Base-by-base conservation (phyloP, 805 yeast genomes). In the Ogataea chonburiensis region DNA sequence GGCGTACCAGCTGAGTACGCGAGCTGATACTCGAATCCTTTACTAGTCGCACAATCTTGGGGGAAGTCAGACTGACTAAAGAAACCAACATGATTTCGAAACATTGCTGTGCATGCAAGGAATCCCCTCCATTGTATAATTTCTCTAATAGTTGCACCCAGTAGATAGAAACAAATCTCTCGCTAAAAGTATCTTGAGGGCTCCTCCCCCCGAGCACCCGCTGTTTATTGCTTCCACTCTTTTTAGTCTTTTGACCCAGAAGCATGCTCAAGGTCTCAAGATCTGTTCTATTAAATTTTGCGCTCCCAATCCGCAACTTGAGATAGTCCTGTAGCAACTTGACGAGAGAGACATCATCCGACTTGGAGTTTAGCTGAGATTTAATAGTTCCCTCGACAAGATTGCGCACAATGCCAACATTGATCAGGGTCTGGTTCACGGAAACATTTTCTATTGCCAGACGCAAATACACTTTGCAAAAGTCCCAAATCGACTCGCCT, bases 401-500 rank as follows among this genome's bases (percentile, higher is more conserved):
- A 0, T 68, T 63, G 31, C 84, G 64, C 0, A 81, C 77, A 1
- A 61, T 40, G 1, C 61, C 51, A 0, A 55, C 25, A 10, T 50
- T 58, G 20, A 63, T 52, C 20, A 61, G 37, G 2, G 62, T 54
- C 30, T 58, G 63, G 34, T 61, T 61, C 13, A 39, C 37, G 6
- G 52, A 31, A 5, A 34, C 22, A 29, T 60, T 61, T 35, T 54
- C 55, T 33, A 41, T 28, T 2, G 65, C 63, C 31, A 63, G 37
- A 9, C 61, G 60, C 2, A 70, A 68, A 53, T 79, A 84, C 1
- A 80, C 63, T 35, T 65, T 68, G 8, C 76, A 67, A 40, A 84
- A 72, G 45, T 81, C 65, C 94, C 94, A 84, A 0, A 77, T 54
- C 2, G 77, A 59, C 29, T 71, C 79, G 3, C 84, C 83, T 14